Percentiles rank a stretch among this genome's conserved stretches.
phyloP scores from a whole-genome alignment of 1,139 yeast species.

The Hansenula lynferdii region DNA sequence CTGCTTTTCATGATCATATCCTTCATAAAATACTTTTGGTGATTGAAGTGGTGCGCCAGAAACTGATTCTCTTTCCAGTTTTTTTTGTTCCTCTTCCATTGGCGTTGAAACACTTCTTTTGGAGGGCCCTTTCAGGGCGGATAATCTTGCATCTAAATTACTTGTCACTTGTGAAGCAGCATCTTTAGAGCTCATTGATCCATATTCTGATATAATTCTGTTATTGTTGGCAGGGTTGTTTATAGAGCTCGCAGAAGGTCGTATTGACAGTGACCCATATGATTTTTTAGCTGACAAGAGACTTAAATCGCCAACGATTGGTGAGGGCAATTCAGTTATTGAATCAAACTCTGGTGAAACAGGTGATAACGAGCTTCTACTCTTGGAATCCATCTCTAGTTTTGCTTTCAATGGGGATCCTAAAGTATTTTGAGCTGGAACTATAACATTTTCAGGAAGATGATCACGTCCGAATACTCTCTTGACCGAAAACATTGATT shows the following conservation, averaged over 20 bases:
- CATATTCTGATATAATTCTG: conserved; percentile 14
- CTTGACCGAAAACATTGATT: neutral
- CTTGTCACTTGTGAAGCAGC: conserved; percentile 4
- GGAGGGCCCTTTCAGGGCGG: conserved; percentile 5
- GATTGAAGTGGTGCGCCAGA: conserved; percentile 6
- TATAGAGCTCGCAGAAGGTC: conserved; percentile 10
- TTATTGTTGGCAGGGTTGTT: neutral
- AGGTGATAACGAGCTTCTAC: conserved; percentile 7
- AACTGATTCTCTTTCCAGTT: conserved; percentile 9
- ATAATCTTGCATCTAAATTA: conserved; percentile 5
- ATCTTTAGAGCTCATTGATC: conserved; percentile 7
- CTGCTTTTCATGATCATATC: conserved; percentile 22
- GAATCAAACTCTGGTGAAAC: conserved; percentile 20
- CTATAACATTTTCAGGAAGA: neutral
- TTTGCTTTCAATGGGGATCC: neutral
- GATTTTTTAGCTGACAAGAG: conserved; percentile 3
- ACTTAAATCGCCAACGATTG: conserved; percentile 11
- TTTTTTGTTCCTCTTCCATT: conserved; percentile 3
- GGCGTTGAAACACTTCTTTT: conserved; percentile 15
- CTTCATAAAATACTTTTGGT: conserved; percentile 16
- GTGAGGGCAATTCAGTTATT: conserved; percentile 22
- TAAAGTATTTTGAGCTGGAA: neutral
- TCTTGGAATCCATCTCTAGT: neutral
- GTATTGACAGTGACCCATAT: conserved; percentile 17
- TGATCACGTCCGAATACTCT: neutral